phyloP scores from a whole-genome alignment of 2,329 filamentous ascomycete species.

The Chaetomium sp. region DNA sequence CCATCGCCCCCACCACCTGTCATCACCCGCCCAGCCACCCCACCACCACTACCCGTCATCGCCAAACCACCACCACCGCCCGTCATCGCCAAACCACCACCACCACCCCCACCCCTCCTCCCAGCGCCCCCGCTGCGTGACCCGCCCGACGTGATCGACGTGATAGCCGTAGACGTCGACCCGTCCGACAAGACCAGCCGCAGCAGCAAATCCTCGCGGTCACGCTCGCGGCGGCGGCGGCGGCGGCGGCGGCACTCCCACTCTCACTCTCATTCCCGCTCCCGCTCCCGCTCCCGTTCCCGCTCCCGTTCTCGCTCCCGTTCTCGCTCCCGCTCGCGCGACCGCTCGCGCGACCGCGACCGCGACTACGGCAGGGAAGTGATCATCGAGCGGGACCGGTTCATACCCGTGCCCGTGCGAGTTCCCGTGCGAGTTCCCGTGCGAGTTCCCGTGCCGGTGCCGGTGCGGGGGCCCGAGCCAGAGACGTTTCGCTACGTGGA shows the following conservation, averaged over 20 bases:
- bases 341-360: constrained; percentile 5
- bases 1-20: constrained; percentile 28
- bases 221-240: constrained; percentile 4
- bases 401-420: constrained; percentile 43
- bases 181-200: constrained; percentile 35
- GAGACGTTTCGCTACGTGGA: constrained; percentile 59
- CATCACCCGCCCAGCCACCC: constrained; percentile 34
- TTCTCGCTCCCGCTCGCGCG: constrained; percentile 4
- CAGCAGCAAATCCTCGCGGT: constrained; percentile 21
- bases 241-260: too few species aligned
- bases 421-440: constrained; percentile 26
- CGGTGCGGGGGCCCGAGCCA: constrained; percentile 40
- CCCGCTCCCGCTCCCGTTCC: constrained; percentile 10
- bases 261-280: constrained; percentile 14
- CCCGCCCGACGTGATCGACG: constrained; percentile 42
- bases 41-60: constrained; percentile 31
- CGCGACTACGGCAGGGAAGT: constrained; percentile 46
- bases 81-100: constrained; percentile 14
- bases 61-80: constrained; percentile 30
- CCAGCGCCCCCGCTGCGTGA: constrained; percentile 26
- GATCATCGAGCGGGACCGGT: constrained; percentile 55
- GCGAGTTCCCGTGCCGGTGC: constrained; percentile 46
- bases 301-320: constrained; percentile 16
- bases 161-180: constrained; percentile 49
- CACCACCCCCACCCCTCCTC: constrained; percentile 15